phyloP scores from a whole-genome alignment of 2,329 filamentous ascomycete species.

The Fusarium compactum region DNA sequence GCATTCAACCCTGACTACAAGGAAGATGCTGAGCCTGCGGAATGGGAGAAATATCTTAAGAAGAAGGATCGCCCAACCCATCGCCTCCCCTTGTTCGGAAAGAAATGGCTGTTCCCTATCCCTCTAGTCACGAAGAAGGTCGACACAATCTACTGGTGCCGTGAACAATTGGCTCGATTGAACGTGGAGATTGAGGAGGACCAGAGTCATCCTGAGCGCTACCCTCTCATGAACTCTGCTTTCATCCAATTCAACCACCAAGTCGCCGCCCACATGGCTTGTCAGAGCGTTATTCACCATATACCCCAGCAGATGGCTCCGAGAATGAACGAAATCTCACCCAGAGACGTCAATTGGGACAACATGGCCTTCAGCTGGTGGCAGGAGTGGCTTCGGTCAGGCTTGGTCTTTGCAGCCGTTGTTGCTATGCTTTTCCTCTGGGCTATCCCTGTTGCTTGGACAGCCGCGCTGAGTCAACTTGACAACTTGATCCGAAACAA shows the following conservation, averaged over 20 bases:
- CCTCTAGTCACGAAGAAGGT: slow-evolving; percentile 89
- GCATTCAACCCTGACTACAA: slow-evolving; percentile 72
- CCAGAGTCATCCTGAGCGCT: slow-evolving; percentile 85
- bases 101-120: slow-evolving; percentile 81
- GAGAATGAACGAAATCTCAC: slow-evolving; percentile 91
- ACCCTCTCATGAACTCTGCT: slow-evolving; percentile 92
- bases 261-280: slow-evolving; percentile 97
- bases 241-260: slow-evolving; percentile 99
- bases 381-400: slow-evolving; percentile 82
- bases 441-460: slow-evolving; percentile 91
- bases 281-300: slow-evolving; percentile 91
- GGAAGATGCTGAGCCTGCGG: slow-evolving; percentile 70
- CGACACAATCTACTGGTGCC: slow-evolving; percentile 93
- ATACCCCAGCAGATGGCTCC: slow-evolving; percentile 94
- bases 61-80: slow-evolving; percentile 88
- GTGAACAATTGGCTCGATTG: slow-evolving; percentile 84
- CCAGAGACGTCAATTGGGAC: slow-evolving; percentile 93
- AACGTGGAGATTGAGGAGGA: slow-evolving; percentile 94
- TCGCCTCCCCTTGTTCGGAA: slow-evolving; percentile 72
- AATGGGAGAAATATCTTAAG: slow-evolving; percentile 87
- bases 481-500: slow-evolving; percentile 74
- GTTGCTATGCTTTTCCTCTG: slow-evolving; percentile 85
- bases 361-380: slow-evolving; percentile 98
- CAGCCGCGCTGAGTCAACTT: slow-evolving; percentile 84
- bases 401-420: slow-evolving; percentile 73